Percentiles rank a stretch among this genome's conserved stretches.
phyloP scores from a whole-genome alignment of 768 basidiomycete species.

The Russula earlei region DNA sequence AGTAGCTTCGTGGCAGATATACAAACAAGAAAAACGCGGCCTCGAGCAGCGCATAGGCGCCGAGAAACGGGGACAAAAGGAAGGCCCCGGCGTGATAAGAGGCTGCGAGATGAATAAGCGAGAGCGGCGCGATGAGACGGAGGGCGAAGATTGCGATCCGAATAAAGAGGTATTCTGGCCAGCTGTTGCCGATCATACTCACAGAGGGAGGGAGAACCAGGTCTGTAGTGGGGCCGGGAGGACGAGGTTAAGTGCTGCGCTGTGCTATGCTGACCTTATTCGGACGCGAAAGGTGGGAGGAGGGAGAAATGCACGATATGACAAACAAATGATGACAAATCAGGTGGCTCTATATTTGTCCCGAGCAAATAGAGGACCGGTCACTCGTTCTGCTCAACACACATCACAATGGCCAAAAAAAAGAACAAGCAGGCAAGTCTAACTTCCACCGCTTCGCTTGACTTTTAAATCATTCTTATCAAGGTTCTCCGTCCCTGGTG shows the following conservation, averaged over 20 bases:
- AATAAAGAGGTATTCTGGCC: constrained; percentile 48
- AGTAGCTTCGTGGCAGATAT: constrained; percentile 37
- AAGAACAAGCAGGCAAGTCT: constrained; percentile 40
- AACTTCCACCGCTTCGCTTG: neutral
- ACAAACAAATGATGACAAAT: constrained; percentile 3
- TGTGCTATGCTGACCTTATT: too few species aligned
- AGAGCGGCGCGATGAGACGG: constrained; percentile 41
- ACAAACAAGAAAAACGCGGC: constrained; percentile 40
- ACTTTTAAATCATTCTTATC: constrained; percentile 5
- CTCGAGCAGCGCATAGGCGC: constrained; percentile 34
- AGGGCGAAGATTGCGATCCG: constrained; percentile 35
- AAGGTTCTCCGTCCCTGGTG: constrained; percentile 90
- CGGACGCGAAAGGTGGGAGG: too few species aligned
- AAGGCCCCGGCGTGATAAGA: constrained; percentile 23
- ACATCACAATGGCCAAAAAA: constrained; percentile 39
- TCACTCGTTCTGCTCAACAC: neutral
- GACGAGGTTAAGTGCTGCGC: too few species aligned
- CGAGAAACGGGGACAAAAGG: constrained; percentile 26
- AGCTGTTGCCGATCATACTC: constrained; percentile 26
- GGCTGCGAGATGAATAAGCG: constrained; percentile 31
- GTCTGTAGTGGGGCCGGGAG: too few species aligned
- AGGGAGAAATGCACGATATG: too few species aligned
- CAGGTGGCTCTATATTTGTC: neutral
- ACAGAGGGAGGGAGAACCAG: too few species aligned
- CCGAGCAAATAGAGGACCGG: neutral